A percentile compares a stretch with the other conserved stretches of the same genome.
These are phyloP conservation scores for Exophiala aquamarina DNA, from an alignment of 2,329 filamentous ascomycete genomes.

Conservation along the genomic window DNA sequence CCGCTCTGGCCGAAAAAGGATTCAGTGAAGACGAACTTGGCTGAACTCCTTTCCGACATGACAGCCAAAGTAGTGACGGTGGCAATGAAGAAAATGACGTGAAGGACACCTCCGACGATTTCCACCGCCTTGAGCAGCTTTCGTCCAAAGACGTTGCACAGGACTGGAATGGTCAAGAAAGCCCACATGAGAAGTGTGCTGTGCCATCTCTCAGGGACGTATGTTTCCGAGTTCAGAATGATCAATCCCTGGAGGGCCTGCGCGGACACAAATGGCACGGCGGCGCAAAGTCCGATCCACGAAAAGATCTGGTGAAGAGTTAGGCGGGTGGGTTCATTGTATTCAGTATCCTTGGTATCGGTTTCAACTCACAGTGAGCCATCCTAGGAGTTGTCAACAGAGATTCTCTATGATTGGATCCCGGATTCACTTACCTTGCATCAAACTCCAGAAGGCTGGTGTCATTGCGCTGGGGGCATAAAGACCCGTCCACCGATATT, in stretches of 20 bases:
- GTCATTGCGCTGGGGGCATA: conserved; percentile 36
- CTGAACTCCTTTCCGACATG: conserved; percentile 32
- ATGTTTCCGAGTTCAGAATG: conserved; percentile 38
- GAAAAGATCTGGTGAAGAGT: conserved; percentile 31
- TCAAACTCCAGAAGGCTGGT: conserved; percentile 19
- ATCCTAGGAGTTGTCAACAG: conserved; percentile 11
- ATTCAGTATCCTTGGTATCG: conserved; percentile 3
- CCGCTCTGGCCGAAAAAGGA: conserved; percentile 43
- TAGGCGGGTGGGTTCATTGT: not conserved
- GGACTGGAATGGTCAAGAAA: conserved; percentile 34
- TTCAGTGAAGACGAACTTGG: conserved; percentile 43
- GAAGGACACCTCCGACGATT: conserved; percentile 29
- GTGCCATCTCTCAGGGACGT: conserved; percentile 47
- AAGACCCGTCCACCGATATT: conserved; percentile 43
- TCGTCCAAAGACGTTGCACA: conserved; percentile 36
- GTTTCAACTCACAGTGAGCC: conserved; percentile 3
- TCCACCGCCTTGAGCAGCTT: conserved; percentile 32
- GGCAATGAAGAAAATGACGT: conserved; percentile 38
- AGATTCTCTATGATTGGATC: not conserved
- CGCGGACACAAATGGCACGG: conserved; percentile 31
- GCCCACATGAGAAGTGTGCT: conserved; percentile 46
- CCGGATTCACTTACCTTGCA: conserved; percentile 15
- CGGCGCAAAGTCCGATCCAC: conserved; percentile 38
- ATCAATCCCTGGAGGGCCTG: conserved; percentile 39
- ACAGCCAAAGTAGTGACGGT: conserved; percentile 36